Conservation (phyloP, 768 basidiomycete genomes). For the Boletus pseudo-olivaceus region DNA sequence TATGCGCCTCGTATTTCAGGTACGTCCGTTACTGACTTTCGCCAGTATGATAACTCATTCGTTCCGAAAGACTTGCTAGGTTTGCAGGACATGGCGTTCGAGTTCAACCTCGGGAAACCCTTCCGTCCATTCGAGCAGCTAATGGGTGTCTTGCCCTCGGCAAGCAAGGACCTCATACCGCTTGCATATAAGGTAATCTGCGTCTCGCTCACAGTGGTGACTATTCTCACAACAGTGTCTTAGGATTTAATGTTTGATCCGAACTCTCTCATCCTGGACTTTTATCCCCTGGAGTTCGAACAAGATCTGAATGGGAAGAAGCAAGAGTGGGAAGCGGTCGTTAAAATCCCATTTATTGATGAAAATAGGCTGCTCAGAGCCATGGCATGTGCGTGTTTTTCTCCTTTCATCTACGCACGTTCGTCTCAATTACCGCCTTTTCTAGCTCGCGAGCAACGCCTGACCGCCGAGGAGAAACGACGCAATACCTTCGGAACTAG, state of each 20-base stretch:
- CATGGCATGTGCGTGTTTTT: conserved; percentile 58
- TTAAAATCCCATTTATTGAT: conserved; percentile 98
- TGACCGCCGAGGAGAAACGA: conserved; percentile 69
- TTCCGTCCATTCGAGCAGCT: conserved; percentile 94
- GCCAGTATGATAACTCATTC: not conserved
- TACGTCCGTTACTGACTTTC: conserved; percentile 31
- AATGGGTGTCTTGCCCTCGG: conserved; percentile 95
- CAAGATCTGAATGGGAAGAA: conserved; percentile 97
- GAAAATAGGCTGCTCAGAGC: conserved; percentile 71
- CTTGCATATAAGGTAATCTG: conserved; percentile 69
- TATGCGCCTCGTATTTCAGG: conserved; percentile 96
- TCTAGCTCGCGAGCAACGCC: conserved; percentile 70
- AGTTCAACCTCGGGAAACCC: conserved; percentile 82
- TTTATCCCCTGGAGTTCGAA: conserved; percentile 91
- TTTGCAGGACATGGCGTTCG: conserved; percentile 77
- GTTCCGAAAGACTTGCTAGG: conserved; percentile 47
- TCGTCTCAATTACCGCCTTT: not conserved
- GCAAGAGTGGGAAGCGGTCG: conserved; percentile 97
- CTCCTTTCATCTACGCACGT: not conserved
- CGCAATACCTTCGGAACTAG: conserved; percentile 81
- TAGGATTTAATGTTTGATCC: conserved; percentile 88
- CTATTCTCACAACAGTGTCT: not conserved
- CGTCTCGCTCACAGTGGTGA: not conserved
- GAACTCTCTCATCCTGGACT: conserved; percentile 86
- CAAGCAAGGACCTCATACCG: conserved; percentile 87